A percentile compares a stretch with the other conserved stretches of the same genome.
These are phyloP conservation scores for Cercospora sp. DNA, from an alignment of 2,329 filamentous ascomycete genomes.

Conservation along the genomic window DNA sequence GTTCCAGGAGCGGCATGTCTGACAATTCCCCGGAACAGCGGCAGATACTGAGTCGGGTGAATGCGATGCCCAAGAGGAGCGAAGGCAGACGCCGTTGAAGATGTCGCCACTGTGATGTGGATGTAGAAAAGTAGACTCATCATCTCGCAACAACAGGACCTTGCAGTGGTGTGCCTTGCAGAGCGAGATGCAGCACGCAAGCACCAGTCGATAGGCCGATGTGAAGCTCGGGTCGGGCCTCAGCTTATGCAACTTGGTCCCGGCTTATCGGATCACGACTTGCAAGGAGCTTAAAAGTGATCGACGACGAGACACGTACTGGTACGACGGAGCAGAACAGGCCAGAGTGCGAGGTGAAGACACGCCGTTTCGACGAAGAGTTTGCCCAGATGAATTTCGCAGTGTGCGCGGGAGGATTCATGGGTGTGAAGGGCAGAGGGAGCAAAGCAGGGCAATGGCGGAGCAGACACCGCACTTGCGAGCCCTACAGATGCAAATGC, in stretches of 20 bases:
- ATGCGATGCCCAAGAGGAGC: neutral
- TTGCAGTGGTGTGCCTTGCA: slow-evolving; percentile 1
- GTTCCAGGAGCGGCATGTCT: neutral
- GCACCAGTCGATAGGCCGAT: neutral
- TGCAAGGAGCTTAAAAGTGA: neutral
- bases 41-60: neutral
- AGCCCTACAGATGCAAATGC: neutral
- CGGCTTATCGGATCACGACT: neutral
- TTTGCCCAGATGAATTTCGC: neutral
- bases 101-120: neutral
- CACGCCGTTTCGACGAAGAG: too few species aligned
- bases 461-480: slow-evolving; percentile 5
- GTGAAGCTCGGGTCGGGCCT: neutral
- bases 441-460: neutral
- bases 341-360: too few species aligned
- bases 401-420: neutral
- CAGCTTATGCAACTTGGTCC: neutral
- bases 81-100: neutral
- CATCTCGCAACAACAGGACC: neutral
- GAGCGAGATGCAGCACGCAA: neutral
- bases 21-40: neutral
- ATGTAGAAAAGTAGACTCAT: neutral
- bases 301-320: neutral
- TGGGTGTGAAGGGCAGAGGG: neutral
- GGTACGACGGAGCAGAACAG: too few species aligned